A percentile compares a stretch with the other conserved stretches of the same genome.
Conservation (phyloP, 805 yeast species). For the Priceomyces fermenticarens region DNA sequence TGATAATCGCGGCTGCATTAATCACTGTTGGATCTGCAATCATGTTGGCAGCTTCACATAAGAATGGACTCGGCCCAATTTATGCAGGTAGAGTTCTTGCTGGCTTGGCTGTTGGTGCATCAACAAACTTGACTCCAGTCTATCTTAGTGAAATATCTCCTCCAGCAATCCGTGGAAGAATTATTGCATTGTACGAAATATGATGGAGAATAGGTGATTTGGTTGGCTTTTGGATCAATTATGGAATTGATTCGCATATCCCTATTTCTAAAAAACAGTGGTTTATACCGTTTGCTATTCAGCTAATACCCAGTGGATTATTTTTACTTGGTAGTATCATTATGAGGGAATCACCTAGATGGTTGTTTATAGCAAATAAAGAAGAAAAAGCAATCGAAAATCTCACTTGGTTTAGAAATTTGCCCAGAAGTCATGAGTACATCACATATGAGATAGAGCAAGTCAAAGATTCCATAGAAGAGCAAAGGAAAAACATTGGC, state of each 20-base stretch:
- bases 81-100: conserved; percentile 37
- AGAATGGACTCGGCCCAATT: conserved; percentile 31
- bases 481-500: conserved; percentile 26
- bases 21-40: conserved; percentile 36
- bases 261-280: conserved; percentile 26
- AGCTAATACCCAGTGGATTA: conserved; percentile 34
- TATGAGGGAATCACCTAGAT: conserved; percentile 36
- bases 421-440: conserved; percentile 33
- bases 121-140: conserved; percentile 36
- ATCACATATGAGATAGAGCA: conserved; percentile 34
- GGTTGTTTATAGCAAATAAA: conserved; percentile 30
- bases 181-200: conserved; percentile 31
- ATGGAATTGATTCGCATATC: conserved; percentile 29
- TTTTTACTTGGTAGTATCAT: conserved; percentile 29
- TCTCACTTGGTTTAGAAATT: conserved; percentile 32
- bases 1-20: conserved; percentile 28
- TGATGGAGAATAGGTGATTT: conserved; percentile 40
- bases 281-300: conserved; percentile 39
- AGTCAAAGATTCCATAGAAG: conserved; percentile 30
- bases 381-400: conserved; percentile 31
- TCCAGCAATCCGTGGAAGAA: conserved; percentile 33
- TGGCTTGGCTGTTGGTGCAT: conserved; percentile 34
- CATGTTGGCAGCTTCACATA: conserved; percentile 29
- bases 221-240: conserved; percentile 38
- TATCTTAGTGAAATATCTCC: conserved; percentile 34